These are phyloP conservation scores for Fusarium staphyleae DNA, from an alignment of 2,329 filamentous ascomycete species.

Conservation along the genomic window DNA sequence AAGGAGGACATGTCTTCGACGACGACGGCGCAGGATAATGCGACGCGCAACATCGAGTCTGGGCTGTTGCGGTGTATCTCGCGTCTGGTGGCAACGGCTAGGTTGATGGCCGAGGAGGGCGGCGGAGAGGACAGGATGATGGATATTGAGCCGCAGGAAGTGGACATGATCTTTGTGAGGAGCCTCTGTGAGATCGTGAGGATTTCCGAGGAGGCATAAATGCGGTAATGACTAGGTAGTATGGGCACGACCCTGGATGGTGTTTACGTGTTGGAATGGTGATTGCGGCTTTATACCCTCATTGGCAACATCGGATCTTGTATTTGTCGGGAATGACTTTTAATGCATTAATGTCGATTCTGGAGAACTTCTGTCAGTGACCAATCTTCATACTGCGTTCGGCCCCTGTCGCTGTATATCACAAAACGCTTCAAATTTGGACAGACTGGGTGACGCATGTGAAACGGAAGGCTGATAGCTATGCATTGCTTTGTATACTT, in stretches of 20 bases:
- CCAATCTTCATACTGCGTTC: too few relatives aligned
- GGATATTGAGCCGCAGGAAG: conserved; percentile 43
- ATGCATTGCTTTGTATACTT: too few relatives aligned
- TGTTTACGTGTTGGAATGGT: conserved; percentile 12
- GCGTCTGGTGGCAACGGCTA: conserved; percentile 58
- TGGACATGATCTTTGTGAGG: conserved; percentile 50
- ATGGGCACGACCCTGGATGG: background rate
- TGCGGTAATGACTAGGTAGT: background rate
- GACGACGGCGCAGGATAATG: conserved; percentile 42
- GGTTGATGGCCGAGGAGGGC: conserved; percentile 45
- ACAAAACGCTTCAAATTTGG: too few relatives aligned
- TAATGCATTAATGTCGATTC: conserved; percentile 31
- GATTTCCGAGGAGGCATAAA: conserved; percentile 44
- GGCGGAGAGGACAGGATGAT: conserved; percentile 42
- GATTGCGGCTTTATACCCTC: conserved; percentile 38
- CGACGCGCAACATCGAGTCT: conserved; percentile 55
- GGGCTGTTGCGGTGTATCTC: conserved; percentile 60
- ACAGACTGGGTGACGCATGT: background rate
- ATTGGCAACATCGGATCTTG: conserved; percentile 21
- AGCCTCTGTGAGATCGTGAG: conserved; percentile 54
- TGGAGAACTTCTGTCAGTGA: conserved; percentile 2
- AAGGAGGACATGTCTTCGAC: conserved; percentile 39
- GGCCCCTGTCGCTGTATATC: too few relatives aligned
- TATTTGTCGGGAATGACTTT: conserved; percentile 10
- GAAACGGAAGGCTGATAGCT: background rate